These are phyloP conservation scores for Lactifluus rugatus DNA, from an alignment of 768 basidiomycete species.

Conservation along the genomic window DNA sequence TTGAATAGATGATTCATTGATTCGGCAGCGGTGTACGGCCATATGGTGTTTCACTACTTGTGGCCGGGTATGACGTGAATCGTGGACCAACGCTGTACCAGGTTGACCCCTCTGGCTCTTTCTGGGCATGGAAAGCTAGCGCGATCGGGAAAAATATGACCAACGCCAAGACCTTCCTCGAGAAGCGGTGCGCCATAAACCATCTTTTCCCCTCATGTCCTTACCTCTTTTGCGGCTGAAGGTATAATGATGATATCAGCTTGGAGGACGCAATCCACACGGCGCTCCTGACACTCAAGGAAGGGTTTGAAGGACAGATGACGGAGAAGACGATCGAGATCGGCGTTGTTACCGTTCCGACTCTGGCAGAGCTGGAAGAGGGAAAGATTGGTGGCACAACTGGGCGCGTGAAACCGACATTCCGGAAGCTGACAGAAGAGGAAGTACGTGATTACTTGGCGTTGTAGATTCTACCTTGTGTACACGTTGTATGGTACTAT, in stretches of 20 bases:
- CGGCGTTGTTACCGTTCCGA: slow-evolving; percentile 88
- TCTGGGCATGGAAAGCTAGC: slow-evolving; percentile 99
- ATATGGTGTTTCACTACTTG: slow-evolving; percentile 95
- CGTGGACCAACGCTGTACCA: slow-evolving; percentile 98
- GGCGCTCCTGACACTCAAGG: slow-evolving; percentile 92
- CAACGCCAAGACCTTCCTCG: slow-evolving; percentile 98
- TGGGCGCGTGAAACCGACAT: slow-evolving; percentile 72
- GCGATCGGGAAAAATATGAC: slow-evolving; percentile 99
- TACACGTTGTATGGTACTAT: not conserved
- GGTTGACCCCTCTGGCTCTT: slow-evolving; percentile 97
- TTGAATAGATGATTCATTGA: not conserved
- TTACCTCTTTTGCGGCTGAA: slow-evolving; percentile 26
- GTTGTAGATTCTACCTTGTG: slow-evolving; percentile 35
- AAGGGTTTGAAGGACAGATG: slow-evolving; percentile 99
- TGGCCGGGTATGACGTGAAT: slow-evolving; percentile 92
- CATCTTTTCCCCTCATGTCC: slow-evolving; percentile 1
- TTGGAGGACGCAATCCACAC: slow-evolving; percentile 99
- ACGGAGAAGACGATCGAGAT: slow-evolving; percentile 99
- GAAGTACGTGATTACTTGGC: slow-evolving; percentile 95
- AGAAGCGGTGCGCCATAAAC: slow-evolving; percentile 68
- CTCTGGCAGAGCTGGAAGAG: slow-evolving; percentile 53
- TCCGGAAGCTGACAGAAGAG: slow-evolving; percentile 92
- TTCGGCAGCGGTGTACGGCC: slow-evolving; percentile 83
- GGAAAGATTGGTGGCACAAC: slow-evolving; percentile 61
- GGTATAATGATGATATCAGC: slow-evolving; percentile 98